These are phyloP conservation scores for Hippophae tibetana DNA, from an alignment of 306 rosid genomes.

Conservation along the genomic window DNA sequence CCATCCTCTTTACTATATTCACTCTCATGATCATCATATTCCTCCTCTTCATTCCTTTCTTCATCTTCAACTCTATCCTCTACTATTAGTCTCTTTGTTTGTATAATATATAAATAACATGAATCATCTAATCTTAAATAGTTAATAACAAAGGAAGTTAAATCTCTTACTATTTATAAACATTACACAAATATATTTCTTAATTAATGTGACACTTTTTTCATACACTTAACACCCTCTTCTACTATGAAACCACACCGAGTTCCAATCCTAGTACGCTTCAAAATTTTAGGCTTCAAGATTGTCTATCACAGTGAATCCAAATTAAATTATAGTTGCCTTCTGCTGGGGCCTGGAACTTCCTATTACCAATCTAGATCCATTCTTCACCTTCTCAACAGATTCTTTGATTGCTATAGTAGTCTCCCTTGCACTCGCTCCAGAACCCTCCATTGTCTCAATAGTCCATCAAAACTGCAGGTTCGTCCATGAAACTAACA, in stretches of 20 bases:
- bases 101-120: too few relatives aligned
- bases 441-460: conserved; percentile 84
- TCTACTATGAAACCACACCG: conserved; percentile 48
- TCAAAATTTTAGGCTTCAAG: conserved; percentile 63
- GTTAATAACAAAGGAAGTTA: too few relatives aligned
- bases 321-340: conserved; percentile 84
- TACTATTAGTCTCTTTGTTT: conserved; percentile 17
- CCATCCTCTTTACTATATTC: conserved; percentile 39
- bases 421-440: conserved; percentile 67
- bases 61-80: conserved; percentile 57
- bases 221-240: background rate
- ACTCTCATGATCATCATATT: conserved; percentile 51
- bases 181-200: too few relatives aligned
- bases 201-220: too few relatives aligned
- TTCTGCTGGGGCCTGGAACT: conserved; percentile 86
- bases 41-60: conserved; percentile 51
- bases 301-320: conserved; percentile 84
- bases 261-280: conserved; percentile 83
- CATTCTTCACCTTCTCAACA: conserved; percentile 73
- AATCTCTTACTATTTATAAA: too few relatives aligned
- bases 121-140: too few relatives aligned
- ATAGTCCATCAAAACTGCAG: conserved; percentile 70
- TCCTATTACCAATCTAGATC: conserved; percentile 73
- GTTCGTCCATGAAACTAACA: conserved; percentile 90
- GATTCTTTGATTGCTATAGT: conserved; percentile 62